A percentile compares a stretch with the other conserved stretches of the same genome.
These are phyloP conservation scores for Septoria linicola DNA, from an alignment of 2,329 filamentous ascomycete genomes.

Conservation along the genomic window DNA sequence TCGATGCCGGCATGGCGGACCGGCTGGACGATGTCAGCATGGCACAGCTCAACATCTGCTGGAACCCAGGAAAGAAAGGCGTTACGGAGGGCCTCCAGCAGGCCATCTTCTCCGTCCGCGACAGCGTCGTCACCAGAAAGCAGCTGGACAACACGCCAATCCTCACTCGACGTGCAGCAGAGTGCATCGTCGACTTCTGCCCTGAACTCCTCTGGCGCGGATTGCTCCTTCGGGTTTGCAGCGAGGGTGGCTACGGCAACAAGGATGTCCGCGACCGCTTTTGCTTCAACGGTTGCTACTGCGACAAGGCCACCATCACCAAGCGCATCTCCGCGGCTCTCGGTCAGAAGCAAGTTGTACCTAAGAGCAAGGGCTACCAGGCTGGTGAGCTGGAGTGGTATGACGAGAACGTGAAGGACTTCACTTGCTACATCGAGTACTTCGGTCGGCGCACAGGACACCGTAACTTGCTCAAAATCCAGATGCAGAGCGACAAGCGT, in stretches of 20 bases:
- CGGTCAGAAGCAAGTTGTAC: constrained; percentile 36
- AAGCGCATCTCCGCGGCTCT: constrained; percentile 39
- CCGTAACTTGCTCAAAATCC: constrained; percentile 31
- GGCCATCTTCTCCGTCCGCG: constrained; percentile 34
- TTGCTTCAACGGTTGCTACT: constrained; percentile 38
- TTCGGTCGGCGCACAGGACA: constrained; percentile 32
- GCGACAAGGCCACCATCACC: constrained; percentile 39
- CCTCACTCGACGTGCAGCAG: constrained; percentile 34
- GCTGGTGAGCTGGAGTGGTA: constrained; percentile 30
- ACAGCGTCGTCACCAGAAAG: constrained; percentile 37
- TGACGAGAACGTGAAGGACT: constrained; percentile 31
- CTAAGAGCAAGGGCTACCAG: constrained; percentile 28
- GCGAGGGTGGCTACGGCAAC: constrained; percentile 36
- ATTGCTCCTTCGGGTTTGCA: constrained; percentile 37
- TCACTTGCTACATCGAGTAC: constrained; percentile 31
- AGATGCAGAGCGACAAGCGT: constrained; percentile 28
- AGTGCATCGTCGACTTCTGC: constrained; percentile 41
- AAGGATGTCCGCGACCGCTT: constrained; percentile 38
- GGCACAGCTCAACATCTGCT: constrained; percentile 34
- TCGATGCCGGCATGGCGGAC: constrained; percentile 32
- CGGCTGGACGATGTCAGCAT: constrained; percentile 28
- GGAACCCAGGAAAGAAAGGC: constrained; percentile 39
- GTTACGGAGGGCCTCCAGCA: constrained; percentile 34
- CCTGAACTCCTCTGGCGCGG: constrained; percentile 39
- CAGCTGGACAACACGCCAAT: constrained; percentile 32